These are phyloP conservation scores for Capronia epimyces DNA, from an alignment of 2,329 filamentous ascomycete species.

Conservation along the genomic window DNA sequence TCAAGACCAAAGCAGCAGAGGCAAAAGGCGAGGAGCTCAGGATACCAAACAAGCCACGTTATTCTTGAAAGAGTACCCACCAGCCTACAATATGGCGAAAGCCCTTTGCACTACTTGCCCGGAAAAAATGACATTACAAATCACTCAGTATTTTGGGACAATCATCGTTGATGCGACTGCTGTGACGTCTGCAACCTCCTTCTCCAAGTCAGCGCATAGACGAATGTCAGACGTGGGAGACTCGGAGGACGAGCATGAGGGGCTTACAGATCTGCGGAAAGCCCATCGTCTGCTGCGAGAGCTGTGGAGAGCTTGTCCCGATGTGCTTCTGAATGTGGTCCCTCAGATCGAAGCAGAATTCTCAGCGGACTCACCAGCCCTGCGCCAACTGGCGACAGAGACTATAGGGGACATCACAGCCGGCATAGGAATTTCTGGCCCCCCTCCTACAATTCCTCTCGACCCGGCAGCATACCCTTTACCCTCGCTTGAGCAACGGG, in stretches of 20 bases:
- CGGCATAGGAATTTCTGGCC: conserved; percentile 85
- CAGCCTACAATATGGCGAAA: conserved; percentile 95
- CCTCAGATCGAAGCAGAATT: conserved; percentile 90
- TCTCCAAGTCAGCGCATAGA: conserved; percentile 38
- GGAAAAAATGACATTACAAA: conserved; percentile 90
- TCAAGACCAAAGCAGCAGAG: conserved; percentile 54
- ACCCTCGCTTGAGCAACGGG: conserved; percentile 56
- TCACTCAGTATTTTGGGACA: conserved; percentile 95
- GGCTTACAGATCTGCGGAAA: conserved; percentile 81
- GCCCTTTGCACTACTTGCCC: conserved; percentile 82
- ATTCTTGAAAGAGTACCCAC: conserved; percentile 78
- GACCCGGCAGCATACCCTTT: conserved; percentile 78
- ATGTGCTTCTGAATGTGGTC: conserved; percentile 85
- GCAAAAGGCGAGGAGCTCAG: conserved; percentile 48
- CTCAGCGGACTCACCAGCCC: conserved; percentile 77
- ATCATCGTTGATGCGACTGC: conserved; percentile 81
- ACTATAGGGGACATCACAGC: conserved; percentile 93
- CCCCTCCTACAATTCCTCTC: conserved; percentile 64
- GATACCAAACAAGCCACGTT: conserved; percentile 78
- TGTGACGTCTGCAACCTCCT: conserved; percentile 33
- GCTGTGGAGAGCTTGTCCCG: conserved; percentile 85
- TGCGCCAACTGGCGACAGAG: conserved; percentile 83
- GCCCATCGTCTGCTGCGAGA: conserved; percentile 85
- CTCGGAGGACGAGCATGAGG: conserved; percentile 67
- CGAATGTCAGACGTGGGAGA: conserved; percentile 54